Percentiles rank a stretch among this genome's conserved stretches.
These are phyloP conservation scores for Solanum peruvianum DNA, from an alignment of 257 asterid species.

Conservation along the genomic window DNA sequence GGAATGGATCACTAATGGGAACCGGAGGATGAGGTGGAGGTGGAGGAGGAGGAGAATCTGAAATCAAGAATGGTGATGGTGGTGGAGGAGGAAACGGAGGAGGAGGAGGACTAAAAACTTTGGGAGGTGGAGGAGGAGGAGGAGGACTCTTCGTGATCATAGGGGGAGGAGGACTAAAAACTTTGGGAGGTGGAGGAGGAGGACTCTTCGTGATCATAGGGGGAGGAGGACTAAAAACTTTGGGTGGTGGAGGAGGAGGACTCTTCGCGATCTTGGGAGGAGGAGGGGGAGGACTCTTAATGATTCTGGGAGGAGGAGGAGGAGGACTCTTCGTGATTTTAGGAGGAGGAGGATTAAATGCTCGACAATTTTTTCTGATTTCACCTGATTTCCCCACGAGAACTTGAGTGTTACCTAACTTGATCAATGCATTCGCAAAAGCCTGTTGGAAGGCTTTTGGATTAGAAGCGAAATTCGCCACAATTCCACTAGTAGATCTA, in stretches of 20 bases:
- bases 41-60: neutral
- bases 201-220: too few species aligned
- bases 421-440: conserved; percentile 16
- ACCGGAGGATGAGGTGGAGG: neutral
- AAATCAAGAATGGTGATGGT: neutral
- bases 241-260: neutral
- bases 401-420: conserved; percentile 19
- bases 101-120: too few species aligned
- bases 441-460: neutral
- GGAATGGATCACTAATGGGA: neutral
- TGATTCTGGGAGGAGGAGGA: neutral
- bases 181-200: too few species aligned
- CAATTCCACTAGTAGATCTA: conserved; percentile 15
- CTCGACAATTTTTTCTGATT: conserved; percentile 17
- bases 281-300: neutral
- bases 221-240: neutral
- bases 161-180: too few species aligned
- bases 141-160: too few species aligned
- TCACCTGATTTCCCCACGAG: conserved; percentile 17
- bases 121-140: too few species aligned
- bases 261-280: neutral
- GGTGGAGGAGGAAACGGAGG: too few species aligned
- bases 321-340: neutral
- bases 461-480: conserved; percentile 2
- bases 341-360: conserved; percentile 4